Conservation (phyloP, 768 basidiomycete species). For the Trametopsis cervina region DNA sequence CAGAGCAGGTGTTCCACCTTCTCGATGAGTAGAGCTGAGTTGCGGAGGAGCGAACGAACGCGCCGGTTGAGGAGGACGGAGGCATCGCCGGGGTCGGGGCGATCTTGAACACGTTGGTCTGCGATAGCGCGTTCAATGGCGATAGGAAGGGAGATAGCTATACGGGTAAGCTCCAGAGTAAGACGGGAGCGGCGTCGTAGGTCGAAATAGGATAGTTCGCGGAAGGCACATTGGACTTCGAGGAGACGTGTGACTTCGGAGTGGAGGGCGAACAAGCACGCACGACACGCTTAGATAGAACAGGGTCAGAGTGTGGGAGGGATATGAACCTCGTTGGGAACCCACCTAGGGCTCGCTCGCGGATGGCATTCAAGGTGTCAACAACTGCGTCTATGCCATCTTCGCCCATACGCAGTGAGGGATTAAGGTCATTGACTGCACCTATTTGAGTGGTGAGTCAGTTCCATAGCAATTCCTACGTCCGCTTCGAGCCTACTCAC, state of each 20-base stretch:
- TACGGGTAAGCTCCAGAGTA: slow-evolving; percentile 70
- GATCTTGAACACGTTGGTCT: slow-evolving; percentile 31
- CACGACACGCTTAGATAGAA: slow-evolving; percentile 56
- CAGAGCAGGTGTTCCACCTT: slow-evolving; percentile 54
- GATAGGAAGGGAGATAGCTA: slow-evolving; percentile 68
- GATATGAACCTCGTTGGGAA: too few relatives aligned
- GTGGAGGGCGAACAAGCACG: slow-evolving; percentile 69
- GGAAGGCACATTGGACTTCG: slow-evolving; percentile 73
- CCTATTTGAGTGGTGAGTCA: too few relatives aligned
- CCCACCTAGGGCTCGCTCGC: slow-evolving; percentile 70
- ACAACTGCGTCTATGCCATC: slow-evolving; percentile 77
- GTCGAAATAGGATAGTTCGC: slow-evolving; percentile 72
- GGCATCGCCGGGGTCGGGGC: slow-evolving; percentile 7
- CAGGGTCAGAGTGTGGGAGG: background rate
- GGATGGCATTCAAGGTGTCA: slow-evolving; percentile 57
- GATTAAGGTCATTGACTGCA: slow-evolving; percentile 75
- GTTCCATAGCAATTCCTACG: too few relatives aligned
- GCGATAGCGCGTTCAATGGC: slow-evolving; percentile 64
- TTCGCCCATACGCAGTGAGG: slow-evolving; percentile 67
- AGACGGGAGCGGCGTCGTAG: slow-evolving; percentile 68
- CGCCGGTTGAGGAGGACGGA: slow-evolving; percentile 45
- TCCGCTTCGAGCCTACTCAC: too few relatives aligned
- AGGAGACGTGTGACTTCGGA: slow-evolving; percentile 69
- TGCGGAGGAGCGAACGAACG: slow-evolving; percentile 52
- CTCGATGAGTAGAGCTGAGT: slow-evolving; percentile 55